A percentile compares a stretch with the other conserved stretches of the same genome.
These are phyloP conservation scores for Phytophthora multivora DNA, from an alignment of 352 stramenopile species.

Conservation along the genomic window DNA sequence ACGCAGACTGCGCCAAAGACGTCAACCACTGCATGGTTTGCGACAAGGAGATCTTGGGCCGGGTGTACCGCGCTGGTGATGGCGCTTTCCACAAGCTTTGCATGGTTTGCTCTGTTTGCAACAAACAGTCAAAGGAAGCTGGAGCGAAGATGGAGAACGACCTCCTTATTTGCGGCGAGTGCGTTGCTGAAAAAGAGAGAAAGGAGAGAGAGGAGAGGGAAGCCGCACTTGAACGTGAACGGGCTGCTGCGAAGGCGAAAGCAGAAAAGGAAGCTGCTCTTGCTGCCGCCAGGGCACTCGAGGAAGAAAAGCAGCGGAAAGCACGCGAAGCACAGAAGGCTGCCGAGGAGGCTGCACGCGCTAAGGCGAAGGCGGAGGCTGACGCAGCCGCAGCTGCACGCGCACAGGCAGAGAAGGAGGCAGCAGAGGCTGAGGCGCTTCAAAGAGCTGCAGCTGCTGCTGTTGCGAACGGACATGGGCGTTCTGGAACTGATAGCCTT, in stretches of 20 bases:
- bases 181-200: constrained; percentile 52
- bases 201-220: constrained; percentile 60
- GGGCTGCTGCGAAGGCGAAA: constrained; percentile 46
- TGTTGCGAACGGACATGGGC: constrained; percentile 35
- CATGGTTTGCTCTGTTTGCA: constrained; percentile 76
- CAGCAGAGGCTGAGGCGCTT: constrained; percentile 29
- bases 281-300: constrained; percentile 48
- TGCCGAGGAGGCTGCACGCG: constrained; percentile 43
- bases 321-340: constrained; percentile 32
- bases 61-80: constrained; percentile 69
- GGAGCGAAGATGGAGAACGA: constrained; percentile 61
- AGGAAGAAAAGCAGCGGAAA: constrained; percentile 53
- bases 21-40: constrained; percentile 72
- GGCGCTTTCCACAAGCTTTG: constrained; percentile 79
- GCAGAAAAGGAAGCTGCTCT: constrained; percentile 58
- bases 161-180: constrained; percentile 59
- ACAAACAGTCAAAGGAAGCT: constrained; percentile 70
- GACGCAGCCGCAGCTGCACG: constrained; percentile 27
- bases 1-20: constrained; percentile 72
- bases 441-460: constrained; percentile 34
- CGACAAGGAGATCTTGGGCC: constrained; percentile 85
- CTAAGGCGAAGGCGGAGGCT: constrained; percentile 40
- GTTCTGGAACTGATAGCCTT: constrained; percentile 32
- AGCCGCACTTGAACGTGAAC: constrained; percentile 46
- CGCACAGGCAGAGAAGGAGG: constrained; percentile 38